These are phyloP conservation scores for Middelhovenomyces tepae DNA, from an alignment of 805 yeast species.

Conservation along the genomic window DNA sequence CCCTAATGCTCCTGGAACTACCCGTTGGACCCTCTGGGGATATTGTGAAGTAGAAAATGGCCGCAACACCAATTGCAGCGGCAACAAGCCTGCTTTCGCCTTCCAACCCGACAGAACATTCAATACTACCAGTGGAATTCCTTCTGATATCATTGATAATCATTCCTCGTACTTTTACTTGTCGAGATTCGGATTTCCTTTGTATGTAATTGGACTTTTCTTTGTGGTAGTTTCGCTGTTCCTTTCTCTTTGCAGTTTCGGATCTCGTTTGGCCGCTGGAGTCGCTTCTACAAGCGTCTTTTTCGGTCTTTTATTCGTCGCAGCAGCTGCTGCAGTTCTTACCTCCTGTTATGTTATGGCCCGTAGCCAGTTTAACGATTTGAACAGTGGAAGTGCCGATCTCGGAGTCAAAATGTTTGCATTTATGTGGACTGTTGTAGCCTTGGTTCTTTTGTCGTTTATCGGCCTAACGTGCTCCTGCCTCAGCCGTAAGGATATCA, in stretches of 20 bases:
- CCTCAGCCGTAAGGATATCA: too few species aligned
- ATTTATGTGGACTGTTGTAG: constrained; percentile 52
- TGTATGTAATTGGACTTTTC: constrained; percentile 47
- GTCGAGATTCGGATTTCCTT: constrained; percentile 61
- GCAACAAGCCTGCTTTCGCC: constrained; percentile 65
- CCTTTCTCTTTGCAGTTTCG: constrained; percentile 19
- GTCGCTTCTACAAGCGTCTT: constrained; percentile 20
- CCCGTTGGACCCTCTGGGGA: constrained; percentile 82
- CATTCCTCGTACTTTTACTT: constrained; percentile 52
- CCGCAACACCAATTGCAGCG: constrained; percentile 41
- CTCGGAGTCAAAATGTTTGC: constrained; percentile 36
- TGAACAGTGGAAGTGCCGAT: constrained; percentile 8
- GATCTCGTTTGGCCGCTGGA: constrained; percentile 20
- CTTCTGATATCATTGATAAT: constrained; percentile 40
- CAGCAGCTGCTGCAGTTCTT: constrained; percentile 50
- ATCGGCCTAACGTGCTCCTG: constrained; percentile 8
- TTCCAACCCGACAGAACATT: constrained; percentile 77
- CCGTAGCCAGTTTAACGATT: constrained; percentile 47
- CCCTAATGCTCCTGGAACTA: constrained; percentile 31
- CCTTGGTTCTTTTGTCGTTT: constrained; percentile 23
- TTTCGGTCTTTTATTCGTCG: constrained; percentile 21
- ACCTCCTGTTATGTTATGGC: constrained; percentile 71
- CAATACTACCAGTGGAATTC: constrained; percentile 43
- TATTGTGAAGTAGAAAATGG: constrained; percentile 43
- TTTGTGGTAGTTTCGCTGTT: constrained; percentile 45